Evolutionary conservation across 129 eudicot species (phyloP), one percentile per base, ranked within the genome.

Genomic region (Pseudognaphalium luteoalbum): DNA sequence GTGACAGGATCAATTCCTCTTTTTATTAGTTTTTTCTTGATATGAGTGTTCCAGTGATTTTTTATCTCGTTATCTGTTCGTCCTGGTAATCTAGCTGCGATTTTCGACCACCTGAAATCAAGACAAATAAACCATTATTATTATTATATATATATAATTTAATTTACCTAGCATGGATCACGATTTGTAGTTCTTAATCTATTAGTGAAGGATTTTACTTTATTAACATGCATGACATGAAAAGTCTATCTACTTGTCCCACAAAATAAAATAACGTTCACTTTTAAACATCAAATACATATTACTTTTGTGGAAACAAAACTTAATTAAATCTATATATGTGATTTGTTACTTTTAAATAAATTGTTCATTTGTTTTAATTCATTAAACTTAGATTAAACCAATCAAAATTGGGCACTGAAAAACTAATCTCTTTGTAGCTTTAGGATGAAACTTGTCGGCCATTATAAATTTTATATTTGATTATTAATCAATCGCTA

Each of bases 1-100:
- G 98, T 93, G 33, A 93, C 93, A 0, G 98, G 98, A 77, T 93
- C 96, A 37, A 93, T 93, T 39, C 98, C 98, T 88, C 87, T 85
- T 76, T 88, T 93, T 16, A 93, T 76, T 17, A 93, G 97, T 59
- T 90, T 93, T 29, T 93, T 93, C 89, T 93, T 93, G 29, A 93
- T 90, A 73, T 93, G 98, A 3, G 98, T 93, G 72, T 93, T 93
- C 98, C 98, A 93, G 11, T 90, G 96, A 74, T 93, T 93, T 70
- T 93, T 93, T 7, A 93, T 93, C 83, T 93, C 98, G 42, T 93
- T 93, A 67, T 93, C 98, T 0, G 98, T 93, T 29, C 98, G 84
- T 71, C 98, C 98, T 0, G 97, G 96, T 62, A 93, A 84, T 74
- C 88, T 87, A 64, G 93, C 87, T 7, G 98, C 98, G 21, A 93